Base-by-base conservation (phyloP, 2,329 filamentous ascomycete genomes). In the Celoporthe dispersa region DNA sequence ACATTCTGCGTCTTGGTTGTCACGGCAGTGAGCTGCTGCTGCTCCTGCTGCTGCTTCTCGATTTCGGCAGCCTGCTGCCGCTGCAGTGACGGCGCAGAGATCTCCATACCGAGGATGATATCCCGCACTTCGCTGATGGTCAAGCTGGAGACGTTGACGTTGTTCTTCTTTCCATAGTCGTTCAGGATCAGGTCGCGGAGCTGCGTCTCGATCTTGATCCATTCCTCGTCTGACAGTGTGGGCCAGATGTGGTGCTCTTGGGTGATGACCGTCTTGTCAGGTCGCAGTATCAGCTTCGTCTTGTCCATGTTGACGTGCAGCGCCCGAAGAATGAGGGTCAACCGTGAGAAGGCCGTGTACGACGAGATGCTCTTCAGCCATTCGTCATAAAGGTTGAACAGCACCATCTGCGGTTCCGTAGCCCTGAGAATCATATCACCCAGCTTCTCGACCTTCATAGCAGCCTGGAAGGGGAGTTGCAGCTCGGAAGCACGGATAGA, bases 151-250 rank as follows among this genome's bases (percentile, higher is more conserved):
- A 96, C 95, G 76, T 99, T 99, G 84, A 99, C 96, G 76, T 98
- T 99, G 85, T 99, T 99, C 88, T 99, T 99, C 88, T 98, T 99
- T 78, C 96, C 96, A 79, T 99, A 99, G 79, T 99, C 96, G 75
- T 98, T 98, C 75, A 99, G 80, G 76, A 99, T 99, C 74, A 99
- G 84, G 84, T 99, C 96, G 80, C 96, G 91, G 57, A 99, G 85
- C 78, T 97, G 93, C 61, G 94, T 94, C 85, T 99, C 96, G n/a
- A 99, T 94, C 88, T 98, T 98, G 82, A 99, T 96, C 96, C 96
- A 99, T 73, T 97, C 94, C 76, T 99, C 96, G 74, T 99, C 96
- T 0, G 93, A 91, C 68, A 99, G 84, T 0, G 94, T 91, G 0
- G 96, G 96, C 96, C 96, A 99, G 79, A 99, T 99, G 80, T 99